Evolutionary conservation across 352 stramenopile species (phyloP).

Genomic region (Blastocystis sp.): DNA sequence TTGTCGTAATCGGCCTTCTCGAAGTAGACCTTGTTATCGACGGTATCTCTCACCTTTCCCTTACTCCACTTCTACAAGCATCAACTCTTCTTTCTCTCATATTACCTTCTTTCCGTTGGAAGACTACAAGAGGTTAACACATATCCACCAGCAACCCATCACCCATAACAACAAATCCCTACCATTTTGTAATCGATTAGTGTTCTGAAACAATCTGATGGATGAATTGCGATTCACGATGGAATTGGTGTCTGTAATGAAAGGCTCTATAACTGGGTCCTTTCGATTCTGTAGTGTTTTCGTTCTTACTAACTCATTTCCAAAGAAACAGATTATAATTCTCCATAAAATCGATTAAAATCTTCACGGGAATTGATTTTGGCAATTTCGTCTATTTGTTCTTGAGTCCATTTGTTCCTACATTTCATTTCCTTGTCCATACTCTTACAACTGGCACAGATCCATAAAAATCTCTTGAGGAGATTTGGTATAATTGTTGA

Average conservation of each 20-base stretch:
- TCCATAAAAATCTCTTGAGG: background rate
- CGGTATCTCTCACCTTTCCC: slow-evolving; percentile 61
- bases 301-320: background rate
- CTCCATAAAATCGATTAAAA: background rate
- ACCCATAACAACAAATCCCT: background rate
- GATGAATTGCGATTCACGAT: background rate
- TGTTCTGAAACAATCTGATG: slow-evolving; percentile 54
- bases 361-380: slow-evolving; percentile 26
- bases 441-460: background rate
- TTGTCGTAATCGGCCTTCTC: slow-evolving; percentile 59
- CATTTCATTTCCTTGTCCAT: background rate
- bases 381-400: background rate
- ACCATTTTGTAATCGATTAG: slow-evolving; percentile 56
- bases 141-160: background rate
- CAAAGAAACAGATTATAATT: slow-evolving; percentile 42
- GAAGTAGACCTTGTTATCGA: slow-evolving; percentile 62
- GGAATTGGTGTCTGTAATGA: background rate
- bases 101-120: slow-evolving; percentile 57
- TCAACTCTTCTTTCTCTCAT: background rate
- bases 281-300: slow-evolving; percentile 15
- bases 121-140: slow-evolving; percentile 31
- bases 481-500: background rate
- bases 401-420: slow-evolving; percentile 4
- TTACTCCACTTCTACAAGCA: slow-evolving; percentile 58
- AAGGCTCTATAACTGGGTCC: background rate